Evolutionary conservation across 306 rosid genomes (phyloP), one percentile per base, ranked within the genome.

Genomic region (Echinosophora koreensis): DNA sequence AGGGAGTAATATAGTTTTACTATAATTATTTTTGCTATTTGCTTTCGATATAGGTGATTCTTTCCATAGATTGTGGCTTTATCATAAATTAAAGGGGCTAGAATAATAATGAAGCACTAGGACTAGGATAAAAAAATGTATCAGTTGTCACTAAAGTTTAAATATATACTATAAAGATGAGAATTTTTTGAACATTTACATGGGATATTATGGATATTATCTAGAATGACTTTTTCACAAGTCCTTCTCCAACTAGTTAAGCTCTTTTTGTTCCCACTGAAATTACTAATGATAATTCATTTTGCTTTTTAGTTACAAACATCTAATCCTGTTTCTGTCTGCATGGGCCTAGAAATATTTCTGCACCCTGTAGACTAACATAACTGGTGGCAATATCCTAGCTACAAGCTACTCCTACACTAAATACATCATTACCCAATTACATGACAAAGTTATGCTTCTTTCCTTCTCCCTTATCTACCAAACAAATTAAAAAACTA

Each of bases 331-430:
- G 0, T 15, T 27, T 64, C 50, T 38, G 37, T 22, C 6, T 63
- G 69, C 11, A 61, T 63, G 32, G 8, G 37, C 17, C 9, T 54
- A n/a, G 10, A 65, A 46, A 56, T 12, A 60, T 18, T 51, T 51
- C 55, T 22, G 42, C 72, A 64, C 41, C 54, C 17, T 38, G 15
- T 52, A 39, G 64, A 13, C 72, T 62, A 61, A 15, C 54, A 49
- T 13, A 64, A 71, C 4, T 52, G 42, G 10, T 27, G 27, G 47
- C 30, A 44, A 13, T 39, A 63, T 22, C 56, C 77, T 69, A 65
- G 47, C 70, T 70, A 51, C 56, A 38, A 70, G 42, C 82, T 78
- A 78, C 58, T 70, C 66, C 71, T 51, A 66, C 34, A 27, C 46
- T 63, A 42, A 28, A 14, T 38, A 70, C 49, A 30, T 42, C 6